Evolutionary conservation across 768 basidiomycete species (phyloP).

Genomic region (Floccularia luteovirens): DNA sequence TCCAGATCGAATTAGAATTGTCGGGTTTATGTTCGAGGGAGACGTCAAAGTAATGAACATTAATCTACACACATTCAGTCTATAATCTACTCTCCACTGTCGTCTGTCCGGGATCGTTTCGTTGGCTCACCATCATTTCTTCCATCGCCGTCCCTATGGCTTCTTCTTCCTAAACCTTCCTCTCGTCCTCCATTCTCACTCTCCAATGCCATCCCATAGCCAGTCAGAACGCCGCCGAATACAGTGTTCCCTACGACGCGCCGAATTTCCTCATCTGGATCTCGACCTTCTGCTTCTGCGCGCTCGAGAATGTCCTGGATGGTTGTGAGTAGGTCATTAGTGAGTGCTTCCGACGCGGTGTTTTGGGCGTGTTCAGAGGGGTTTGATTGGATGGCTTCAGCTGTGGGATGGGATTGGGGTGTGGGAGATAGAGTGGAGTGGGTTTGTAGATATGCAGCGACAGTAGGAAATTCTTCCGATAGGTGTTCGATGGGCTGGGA

Average conservation of each 20-base stretch:
- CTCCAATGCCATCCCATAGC: constrained; percentile 55
- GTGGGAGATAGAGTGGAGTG: constrained; percentile 8
- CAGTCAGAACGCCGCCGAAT: constrained; percentile 55
- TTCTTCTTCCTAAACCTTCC: constrained; percentile 12
- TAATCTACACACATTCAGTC: too few relatives aligned
- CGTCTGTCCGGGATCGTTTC: constrained; percentile 26
- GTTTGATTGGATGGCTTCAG: constrained; percentile 7
- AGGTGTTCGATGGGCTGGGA: constrained; percentile 41
- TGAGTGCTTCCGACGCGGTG: constrained; percentile 59
- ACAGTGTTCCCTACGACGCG: constrained; percentile 59
- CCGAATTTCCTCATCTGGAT: constrained; percentile 63
- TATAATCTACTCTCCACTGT: too few relatives aligned
- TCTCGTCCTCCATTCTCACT: too few relatives aligned
- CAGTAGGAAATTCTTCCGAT: constrained; percentile 6
- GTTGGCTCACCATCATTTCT: constrained; percentile 19
- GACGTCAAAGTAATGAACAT: neutral
- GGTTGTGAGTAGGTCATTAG: constrained; percentile 55
- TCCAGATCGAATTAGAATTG: constrained; percentile 14
- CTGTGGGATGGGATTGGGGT: constrained; percentile 9
- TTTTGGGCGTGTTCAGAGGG: constrained; percentile 68
- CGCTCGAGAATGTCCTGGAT: constrained; percentile 59
- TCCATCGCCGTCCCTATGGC: constrained; percentile 11
- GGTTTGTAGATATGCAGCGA: constrained; percentile 5
- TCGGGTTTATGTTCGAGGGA: constrained; percentile 1
- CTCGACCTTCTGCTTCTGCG: constrained; percentile 46